phyloP scores from a whole-genome alignment of 176 grass and related monocot genomes.

The Triticum dicoccoides region DNA sequence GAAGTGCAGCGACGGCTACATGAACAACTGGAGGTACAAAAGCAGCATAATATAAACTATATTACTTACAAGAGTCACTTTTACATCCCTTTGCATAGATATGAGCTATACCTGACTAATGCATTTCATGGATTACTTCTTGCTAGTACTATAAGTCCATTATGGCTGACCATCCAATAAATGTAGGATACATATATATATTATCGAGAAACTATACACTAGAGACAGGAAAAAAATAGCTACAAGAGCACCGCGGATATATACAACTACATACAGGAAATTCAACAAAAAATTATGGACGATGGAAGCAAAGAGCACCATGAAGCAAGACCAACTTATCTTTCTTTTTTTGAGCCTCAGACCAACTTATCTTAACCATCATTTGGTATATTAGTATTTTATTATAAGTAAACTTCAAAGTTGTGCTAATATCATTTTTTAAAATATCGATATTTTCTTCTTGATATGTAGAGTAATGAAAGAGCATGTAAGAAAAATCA shows the following conservation, averaged over 20 bases:
- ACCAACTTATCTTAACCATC: neutral
- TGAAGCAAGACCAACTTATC: neutral
- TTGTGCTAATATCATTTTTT: neutral
- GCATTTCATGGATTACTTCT: neutral
- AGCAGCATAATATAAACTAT: slow-evolving; percentile 7
- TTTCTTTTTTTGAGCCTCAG: too few species aligned
- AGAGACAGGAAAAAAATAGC: neutral
- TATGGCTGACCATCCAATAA: slow-evolving; percentile 13
- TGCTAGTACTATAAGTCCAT: neutral
- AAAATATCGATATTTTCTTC: neutral
- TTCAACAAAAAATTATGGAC: neutral
- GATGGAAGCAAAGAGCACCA: neutral
- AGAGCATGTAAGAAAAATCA: neutral
- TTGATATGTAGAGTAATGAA: neutral
- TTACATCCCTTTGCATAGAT: slow-evolving; percentile 12
- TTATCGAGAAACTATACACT: neutral
- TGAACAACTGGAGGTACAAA: slow-evolving; percentile 90
- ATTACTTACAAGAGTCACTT: neutral
- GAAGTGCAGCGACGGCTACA: slow-evolving; percentile 88
- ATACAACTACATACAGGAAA: neutral
- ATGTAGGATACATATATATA: slow-evolving; percentile 5
- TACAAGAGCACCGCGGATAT: neutral
- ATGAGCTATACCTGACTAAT: neutral
- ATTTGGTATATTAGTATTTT: neutral
- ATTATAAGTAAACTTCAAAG: slow-evolving; percentile 5